Conservation (phyloP, 176 grass and related monocot species). For the Aegilops tauschii region DNA sequence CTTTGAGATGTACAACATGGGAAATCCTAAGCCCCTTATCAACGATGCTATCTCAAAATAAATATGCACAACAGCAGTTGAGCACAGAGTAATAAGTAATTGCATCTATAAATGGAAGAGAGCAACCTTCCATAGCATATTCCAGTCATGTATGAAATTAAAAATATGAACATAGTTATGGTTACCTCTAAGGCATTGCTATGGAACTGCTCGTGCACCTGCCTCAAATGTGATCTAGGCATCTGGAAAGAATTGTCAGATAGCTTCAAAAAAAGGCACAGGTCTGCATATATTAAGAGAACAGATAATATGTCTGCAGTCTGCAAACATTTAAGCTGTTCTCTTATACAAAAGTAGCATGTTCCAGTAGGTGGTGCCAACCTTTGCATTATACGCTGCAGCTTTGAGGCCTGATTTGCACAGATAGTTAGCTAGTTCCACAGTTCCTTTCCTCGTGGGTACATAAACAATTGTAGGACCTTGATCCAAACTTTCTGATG, state of each 20-base stretch:
- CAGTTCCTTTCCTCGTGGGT: constrained; percentile 84
- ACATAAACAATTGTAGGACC: constrained; percentile 94
- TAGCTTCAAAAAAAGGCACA: background rate
- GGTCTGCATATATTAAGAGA: background rate
- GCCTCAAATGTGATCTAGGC: constrained; percentile 75
- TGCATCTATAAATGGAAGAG: background rate
- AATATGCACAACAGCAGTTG: constrained; percentile 10
- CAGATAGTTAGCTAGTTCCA: constrained; percentile 67
- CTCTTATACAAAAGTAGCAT: background rate
- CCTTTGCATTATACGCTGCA: constrained; percentile 98
- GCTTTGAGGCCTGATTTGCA: constrained; percentile 77
- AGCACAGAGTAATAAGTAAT: background rate
- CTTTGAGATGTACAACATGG: background rate
- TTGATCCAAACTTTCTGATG: constrained; percentile 46
- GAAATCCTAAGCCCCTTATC: background rate
- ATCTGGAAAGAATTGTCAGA: constrained; percentile 55
- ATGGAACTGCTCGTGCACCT: constrained; percentile 87
- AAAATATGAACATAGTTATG: constrained; percentile 13
- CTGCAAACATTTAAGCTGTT: constrained; percentile 1
- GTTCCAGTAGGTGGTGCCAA: constrained; percentile 22
- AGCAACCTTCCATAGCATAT: background rate
- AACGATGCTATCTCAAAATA: background rate
- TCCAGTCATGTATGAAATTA: constrained; percentile 11
- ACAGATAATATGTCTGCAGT: background rate
- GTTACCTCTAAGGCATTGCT: constrained; percentile 69